Percentiles rank a stretch among this genome's conserved stretches.
phyloP scores from a whole-genome alignment of 495 filamentous ascomycete genomes.

The Neurospora sp. region DNA sequence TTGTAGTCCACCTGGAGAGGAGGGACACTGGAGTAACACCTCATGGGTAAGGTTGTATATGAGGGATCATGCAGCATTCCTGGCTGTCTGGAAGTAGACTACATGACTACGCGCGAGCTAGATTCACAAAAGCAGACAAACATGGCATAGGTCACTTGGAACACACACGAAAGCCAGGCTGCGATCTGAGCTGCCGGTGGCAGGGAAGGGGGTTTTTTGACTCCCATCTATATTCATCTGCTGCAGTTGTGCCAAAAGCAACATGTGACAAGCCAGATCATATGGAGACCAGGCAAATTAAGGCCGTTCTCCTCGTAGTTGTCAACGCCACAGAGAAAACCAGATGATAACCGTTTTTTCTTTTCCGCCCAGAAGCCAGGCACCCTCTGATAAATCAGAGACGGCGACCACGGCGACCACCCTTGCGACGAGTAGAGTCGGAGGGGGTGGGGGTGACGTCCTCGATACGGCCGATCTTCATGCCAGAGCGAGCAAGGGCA shows the following conservation, averaged over 20 bases:
- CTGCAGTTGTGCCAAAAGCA: constrained; percentile 43
- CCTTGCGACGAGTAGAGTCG: constrained; percentile 97
- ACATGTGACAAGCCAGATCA: constrained; percentile 42
- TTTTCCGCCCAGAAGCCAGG: constrained; percentile 23
- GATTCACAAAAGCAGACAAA: neutral
- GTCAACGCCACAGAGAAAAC: constrained; percentile 47
- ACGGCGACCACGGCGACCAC: constrained; percentile 99
- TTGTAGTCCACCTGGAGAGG: neutral
- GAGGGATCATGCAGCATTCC: neutral
- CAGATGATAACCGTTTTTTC: constrained; percentile 29
- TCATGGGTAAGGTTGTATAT: neutral
- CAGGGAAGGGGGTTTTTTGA: constrained; percentile 9
- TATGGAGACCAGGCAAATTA: constrained; percentile 54
- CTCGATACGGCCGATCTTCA: constrained; percentile 99
- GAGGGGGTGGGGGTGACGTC: constrained; percentile 98
- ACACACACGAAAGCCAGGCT: neutral
- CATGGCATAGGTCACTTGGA: neutral
- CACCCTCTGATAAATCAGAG: constrained; percentile 49
- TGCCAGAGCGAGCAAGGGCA: constrained; percentile 93
- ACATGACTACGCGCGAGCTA: neutral
- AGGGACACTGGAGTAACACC: neutral
- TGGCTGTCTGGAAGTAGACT: neutral
- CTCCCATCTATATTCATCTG: constrained; percentile 27
- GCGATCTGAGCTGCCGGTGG: neutral
- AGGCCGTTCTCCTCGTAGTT: constrained; percentile 62